Evolutionary conservation across 805 yeast genomes (phyloP).

Genomic region (Candida boidinii): DNA sequence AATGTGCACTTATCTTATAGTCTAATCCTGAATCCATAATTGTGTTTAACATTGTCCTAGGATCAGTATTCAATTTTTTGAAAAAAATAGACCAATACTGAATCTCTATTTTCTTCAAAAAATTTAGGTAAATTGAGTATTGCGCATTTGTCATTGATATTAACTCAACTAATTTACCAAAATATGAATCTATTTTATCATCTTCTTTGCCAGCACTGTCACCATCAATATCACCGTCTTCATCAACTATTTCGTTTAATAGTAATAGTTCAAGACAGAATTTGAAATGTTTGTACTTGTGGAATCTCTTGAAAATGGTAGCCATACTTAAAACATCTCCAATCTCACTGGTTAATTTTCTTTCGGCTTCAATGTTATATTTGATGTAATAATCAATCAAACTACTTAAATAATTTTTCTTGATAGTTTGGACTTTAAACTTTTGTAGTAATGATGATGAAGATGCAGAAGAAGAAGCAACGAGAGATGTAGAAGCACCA

Average conservation of each 20-base stretch:
- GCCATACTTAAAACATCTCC: constrained; percentile 18
- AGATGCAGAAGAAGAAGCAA: not conserved
- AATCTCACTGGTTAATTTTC: constrained; percentile 5
- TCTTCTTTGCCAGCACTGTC: constrained; percentile 3
- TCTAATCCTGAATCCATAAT: constrained; percentile 27
- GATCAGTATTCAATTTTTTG: constrained; percentile 29
- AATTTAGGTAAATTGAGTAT: constrained; percentile 35
- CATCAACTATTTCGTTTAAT: constrained; percentile 28
- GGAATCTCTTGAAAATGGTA: constrained; percentile 27
- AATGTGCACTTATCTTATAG: constrained; percentile 43
- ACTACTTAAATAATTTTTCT: constrained; percentile 35
- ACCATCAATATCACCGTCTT: constrained; percentile 21
- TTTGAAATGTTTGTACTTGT: constrained; percentile 31
- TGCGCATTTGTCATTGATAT: constrained; percentile 23
- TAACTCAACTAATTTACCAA: constrained; percentile 22
- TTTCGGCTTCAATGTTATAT: constrained; percentile 13
- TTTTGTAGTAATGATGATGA: constrained; percentile 6
- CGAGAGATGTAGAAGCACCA: not conserved
- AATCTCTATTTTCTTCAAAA: constrained; percentile 46
- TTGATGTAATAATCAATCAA: constrained; percentile 39
- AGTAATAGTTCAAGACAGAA: constrained; percentile 43
- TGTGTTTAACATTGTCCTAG: constrained; percentile 34
- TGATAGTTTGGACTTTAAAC: constrained; percentile 23
- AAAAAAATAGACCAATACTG: constrained; percentile 44
- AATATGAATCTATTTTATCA: constrained; percentile 10